A percentile compares a stretch with the other conserved stretches of the same genome.
Evolutionary conservation across 1,284 basidiomycete genomes (phyloP).

Genomic region (Thelephora terrestris): DNA sequence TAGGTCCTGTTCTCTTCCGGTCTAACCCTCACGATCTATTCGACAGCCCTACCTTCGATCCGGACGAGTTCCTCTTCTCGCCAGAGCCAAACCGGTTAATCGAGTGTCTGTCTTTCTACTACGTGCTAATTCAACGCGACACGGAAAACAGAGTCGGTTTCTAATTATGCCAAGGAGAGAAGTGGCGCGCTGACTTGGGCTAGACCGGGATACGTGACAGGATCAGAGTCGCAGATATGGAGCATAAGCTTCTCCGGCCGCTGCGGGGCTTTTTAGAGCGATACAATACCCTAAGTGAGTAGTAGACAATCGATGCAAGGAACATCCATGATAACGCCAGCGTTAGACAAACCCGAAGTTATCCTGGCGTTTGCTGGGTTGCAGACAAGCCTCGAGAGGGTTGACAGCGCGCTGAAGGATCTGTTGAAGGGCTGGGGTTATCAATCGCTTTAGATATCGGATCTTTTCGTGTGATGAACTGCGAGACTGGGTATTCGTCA

Average conservation of each 20-base stretch:
- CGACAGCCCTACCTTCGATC: slow-evolving; percentile 12
- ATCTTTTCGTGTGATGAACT: no score
- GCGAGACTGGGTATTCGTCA: no score
- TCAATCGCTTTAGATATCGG: no score
- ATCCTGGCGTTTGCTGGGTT: slow-evolving; percentile 16
- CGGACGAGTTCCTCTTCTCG: slow-evolving; percentile 34
- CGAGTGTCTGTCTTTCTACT: slow-evolving; percentile 44
- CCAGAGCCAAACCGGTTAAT: slow-evolving; percentile 39
- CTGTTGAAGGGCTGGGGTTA: no score
- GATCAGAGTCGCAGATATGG: slow-evolving; percentile 22
- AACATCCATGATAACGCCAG: slow-evolving; percentile 8
- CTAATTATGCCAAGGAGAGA: slow-evolving; percentile 2
- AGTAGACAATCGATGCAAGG: background rate
- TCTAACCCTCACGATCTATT: slow-evolving; percentile 37
- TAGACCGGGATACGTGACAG: slow-evolving; percentile 44
- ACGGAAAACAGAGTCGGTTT: slow-evolving; percentile 30
- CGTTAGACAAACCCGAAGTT: slow-evolving; percentile 13
- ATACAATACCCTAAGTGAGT: background rate
- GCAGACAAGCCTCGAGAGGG: slow-evolving; percentile 17
- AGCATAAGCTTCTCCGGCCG: slow-evolving; percentile 20
- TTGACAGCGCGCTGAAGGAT: slow-evolving; percentile 14
- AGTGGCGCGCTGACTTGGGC: slow-evolving; percentile 1
- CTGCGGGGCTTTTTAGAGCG: slow-evolving; percentile 16
- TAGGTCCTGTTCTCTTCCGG: slow-evolving; percentile 42
- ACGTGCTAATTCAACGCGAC: slow-evolving; percentile 40